Evolutionary conservation across 495 filamentous ascomycete species (phyloP).

Genomic region (Daldinia grandis): DNA sequence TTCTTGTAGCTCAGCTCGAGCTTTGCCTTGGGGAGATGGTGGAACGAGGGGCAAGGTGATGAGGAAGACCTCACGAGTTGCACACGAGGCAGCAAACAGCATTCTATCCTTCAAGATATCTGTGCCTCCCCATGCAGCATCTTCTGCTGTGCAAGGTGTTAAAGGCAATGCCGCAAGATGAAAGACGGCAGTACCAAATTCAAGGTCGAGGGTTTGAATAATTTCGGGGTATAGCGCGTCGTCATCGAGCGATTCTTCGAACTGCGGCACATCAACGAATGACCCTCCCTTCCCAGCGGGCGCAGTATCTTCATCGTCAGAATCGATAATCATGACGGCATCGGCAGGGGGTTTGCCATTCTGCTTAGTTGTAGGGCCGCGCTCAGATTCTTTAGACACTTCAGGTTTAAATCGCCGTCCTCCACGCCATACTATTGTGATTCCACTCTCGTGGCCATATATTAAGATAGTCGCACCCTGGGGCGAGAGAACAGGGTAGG

Average conservation of each 20-base stretch:
- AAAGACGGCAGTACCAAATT: slow-evolving; percentile 68
- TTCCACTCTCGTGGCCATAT: slow-evolving; percentile 81
- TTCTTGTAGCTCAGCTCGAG: slow-evolving; percentile 56
- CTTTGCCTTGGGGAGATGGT: slow-evolving; percentile 69
- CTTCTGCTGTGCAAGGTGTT: slow-evolving; percentile 52
- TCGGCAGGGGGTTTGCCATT: slow-evolving; percentile 59
- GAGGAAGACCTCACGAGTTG: slow-evolving; percentile 72
- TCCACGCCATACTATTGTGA: slow-evolving; percentile 83
- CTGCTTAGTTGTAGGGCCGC: slow-evolving; percentile 44
- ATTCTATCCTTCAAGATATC: slow-evolving; percentile 69
- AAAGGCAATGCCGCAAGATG: slow-evolving; percentile 68
- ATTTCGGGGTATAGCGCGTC: slow-evolving; percentile 62
- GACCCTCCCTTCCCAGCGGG: slow-evolving; percentile 28
- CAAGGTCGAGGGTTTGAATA: slow-evolving; percentile 72
- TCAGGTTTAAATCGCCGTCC: slow-evolving; percentile 69
- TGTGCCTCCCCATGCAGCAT: slow-evolving; percentile 64
- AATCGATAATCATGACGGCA: slow-evolving; percentile 79
- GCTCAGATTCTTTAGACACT: slow-evolving; percentile 44
- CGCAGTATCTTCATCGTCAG: slow-evolving; percentile 70
- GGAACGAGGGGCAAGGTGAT: slow-evolving; percentile 77
- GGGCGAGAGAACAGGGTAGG: slow-evolving; percentile 78
- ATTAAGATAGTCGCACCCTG: slow-evolving; percentile 87
- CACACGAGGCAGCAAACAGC: slow-evolving; percentile 75
- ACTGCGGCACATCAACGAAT: slow-evolving; percentile 58
- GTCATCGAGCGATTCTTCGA: slow-evolving; percentile 52